Base-by-base conservation (phyloP, 176 grass and related monocot genomes). In the Pharus latifolius region DNA sequence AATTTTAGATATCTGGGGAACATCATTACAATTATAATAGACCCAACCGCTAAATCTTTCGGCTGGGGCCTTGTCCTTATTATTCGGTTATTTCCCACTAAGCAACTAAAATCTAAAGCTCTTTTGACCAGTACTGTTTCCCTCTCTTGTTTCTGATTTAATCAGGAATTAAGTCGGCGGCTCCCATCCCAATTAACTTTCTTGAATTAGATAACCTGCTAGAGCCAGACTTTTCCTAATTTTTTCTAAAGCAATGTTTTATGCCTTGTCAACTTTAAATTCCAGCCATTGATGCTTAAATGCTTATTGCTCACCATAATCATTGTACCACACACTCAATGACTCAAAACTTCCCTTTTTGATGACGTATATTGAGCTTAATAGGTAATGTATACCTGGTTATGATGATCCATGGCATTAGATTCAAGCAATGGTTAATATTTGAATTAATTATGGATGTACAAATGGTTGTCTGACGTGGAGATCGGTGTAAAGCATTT, bases 81-180 rank as follows among this genome's bases (percentile, higher is more conserved):
- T 76, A 57, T 32, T 49, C n/a, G n/a, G n/a, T n/a, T n/a, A n/a
- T n/a, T n/a, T n/a, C 78, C 65, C 72, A 72, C 78, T 77, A 86
- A 68, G 63, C 50, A 69, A 51, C 24, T 70, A 65, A 74, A 70
- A 64, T 41, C 19, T 42, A 81, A 70, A 81, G 57, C 50, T 65
- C 48, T 64, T 76, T 76, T 65, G 57, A 82, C 52, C 43, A 60
- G 10, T 51, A n/a, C n/a, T n/a, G 43, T 24, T 32, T 6, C 56
- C 28, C 17, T 44, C 34, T n/a, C 61, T 18, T 70, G 64, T 50
- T 46, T 41, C 38, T 80, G 56, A 80, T 78, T 80, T 80, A 57
- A 72, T 80, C 70, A 46, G 58, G 76, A 26, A 14, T 17, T 10
- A 24, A 58, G 33, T 76, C 72, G 22, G 48, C 70, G 63, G 18